Conservation (phyloP, 768 basidiomycete genomes). For the Naganishia onofrii region DNA sequence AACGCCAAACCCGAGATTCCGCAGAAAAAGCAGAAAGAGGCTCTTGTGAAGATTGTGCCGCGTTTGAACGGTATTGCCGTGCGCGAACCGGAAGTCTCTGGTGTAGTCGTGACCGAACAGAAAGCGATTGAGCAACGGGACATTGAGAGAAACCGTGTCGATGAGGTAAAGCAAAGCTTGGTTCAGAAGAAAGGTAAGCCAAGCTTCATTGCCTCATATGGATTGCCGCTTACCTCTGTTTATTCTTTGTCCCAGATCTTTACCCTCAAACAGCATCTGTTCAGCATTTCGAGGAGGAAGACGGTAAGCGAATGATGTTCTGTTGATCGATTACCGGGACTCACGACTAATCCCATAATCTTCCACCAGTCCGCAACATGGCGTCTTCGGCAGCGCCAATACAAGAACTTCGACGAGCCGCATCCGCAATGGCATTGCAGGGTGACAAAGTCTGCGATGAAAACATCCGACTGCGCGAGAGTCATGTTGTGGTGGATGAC, state of each 20-base stretch:
- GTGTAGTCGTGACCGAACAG: not conserved
- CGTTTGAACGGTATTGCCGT: not conserved
- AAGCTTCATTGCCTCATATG: not conserved
- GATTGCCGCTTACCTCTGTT: not conserved
- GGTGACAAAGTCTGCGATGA: not conserved
- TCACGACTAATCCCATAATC: not conserved
- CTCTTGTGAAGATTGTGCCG: not conserved
- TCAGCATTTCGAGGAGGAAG: not conserved
- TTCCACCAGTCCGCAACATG: not conserved
- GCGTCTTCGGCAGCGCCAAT: not conserved
- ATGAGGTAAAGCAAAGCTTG: not conserved
- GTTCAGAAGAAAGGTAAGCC: not conserved
- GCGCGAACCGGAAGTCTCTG: not conserved
- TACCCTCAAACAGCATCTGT: not conserved
- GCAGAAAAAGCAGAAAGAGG: not conserved
- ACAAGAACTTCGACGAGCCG: slow-evolving; percentile 22
- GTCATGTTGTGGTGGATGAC: not conserved
- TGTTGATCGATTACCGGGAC: not conserved
- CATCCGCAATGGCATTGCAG: slow-evolving; percentile 23
- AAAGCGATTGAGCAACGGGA: not conserved
- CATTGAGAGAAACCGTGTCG: not conserved
- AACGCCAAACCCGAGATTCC: too few species aligned
- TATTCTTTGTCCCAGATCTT: not conserved
- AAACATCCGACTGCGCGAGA: not conserved
- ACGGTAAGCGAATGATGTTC: not conserved